Conservation (phyloP, 116 monocot species). For the Zostera marina region DNA sequence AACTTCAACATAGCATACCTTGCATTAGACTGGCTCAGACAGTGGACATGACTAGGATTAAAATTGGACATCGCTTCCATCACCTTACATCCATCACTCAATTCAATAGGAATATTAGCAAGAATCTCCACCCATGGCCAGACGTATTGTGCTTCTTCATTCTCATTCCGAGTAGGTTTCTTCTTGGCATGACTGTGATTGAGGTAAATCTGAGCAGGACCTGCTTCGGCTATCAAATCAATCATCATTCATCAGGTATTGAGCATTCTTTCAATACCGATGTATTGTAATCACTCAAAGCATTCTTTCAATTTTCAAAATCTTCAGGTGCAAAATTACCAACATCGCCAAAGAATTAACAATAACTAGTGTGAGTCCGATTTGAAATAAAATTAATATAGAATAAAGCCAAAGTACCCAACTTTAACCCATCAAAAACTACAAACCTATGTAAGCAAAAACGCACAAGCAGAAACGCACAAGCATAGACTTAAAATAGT, state of each 20-base stretch:
- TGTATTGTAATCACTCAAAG: too few relatives aligned
- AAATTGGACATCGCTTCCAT: slow-evolving; percentile 12
- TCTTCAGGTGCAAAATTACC: too few relatives aligned
- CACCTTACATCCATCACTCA: slow-evolving; percentile 1
- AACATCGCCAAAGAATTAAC: too few relatives aligned
- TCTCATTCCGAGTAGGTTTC: slow-evolving; percentile 3
- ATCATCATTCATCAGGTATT: slow-evolving; percentile 17
- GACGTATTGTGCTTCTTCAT: slow-evolving; percentile 30
- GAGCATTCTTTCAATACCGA: too few relatives aligned
- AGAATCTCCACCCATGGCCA: slow-evolving; percentile 53
- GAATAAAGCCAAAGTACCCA: too few relatives aligned
- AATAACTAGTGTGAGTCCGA: too few relatives aligned
- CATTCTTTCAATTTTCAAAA: too few relatives aligned
- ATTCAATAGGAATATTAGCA: slow-evolving; percentile 13
- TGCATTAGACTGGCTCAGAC: not conserved
- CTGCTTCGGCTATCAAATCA: slow-evolving; percentile 11
- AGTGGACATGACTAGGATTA: slow-evolving; percentile 16
- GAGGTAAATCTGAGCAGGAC: slow-evolving; percentile 1
- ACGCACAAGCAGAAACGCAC: too few relatives aligned
- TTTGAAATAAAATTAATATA: too few relatives aligned
- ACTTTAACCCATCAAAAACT: too few relatives aligned
- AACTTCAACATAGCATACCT: slow-evolving; percentile 23
- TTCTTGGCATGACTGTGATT: slow-evolving; percentile 1
- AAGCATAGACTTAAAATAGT: too few relatives aligned
- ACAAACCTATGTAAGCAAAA: too few relatives aligned